Evolutionary conservation across 192 early-diverging fungal genomes (phyloP).

Genomic region (Rhizoclosmatium sp.): DNA sequence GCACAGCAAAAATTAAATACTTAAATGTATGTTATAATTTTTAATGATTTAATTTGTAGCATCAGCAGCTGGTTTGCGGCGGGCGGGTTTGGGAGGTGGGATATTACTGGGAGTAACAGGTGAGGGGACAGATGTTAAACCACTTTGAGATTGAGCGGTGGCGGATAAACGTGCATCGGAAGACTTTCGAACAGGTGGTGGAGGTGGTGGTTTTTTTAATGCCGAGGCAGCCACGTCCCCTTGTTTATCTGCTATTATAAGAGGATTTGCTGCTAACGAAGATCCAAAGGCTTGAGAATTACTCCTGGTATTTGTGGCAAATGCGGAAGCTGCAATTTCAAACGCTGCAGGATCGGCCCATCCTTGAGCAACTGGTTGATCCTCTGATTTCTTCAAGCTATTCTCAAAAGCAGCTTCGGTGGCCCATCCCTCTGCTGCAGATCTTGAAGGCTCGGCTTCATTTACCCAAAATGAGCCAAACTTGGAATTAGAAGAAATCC

Average conservation of each 20-base stretch:
- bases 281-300: not conserved
- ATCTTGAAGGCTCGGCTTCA: not conserved
- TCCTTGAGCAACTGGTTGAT: not conserved
- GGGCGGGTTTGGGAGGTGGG: no score
- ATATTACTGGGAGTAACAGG: no score
- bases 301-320: not conserved
- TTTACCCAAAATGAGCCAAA: conserved; percentile 1
- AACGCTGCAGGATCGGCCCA: conserved; percentile 7
- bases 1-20: no score
- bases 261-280: not conserved
- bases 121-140: no score
- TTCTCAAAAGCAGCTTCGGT: conserved; percentile 23
- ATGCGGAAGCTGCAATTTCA: not conserved
- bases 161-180: not conserved
- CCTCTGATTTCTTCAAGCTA: not conserved
- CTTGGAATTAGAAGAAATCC: not conserved
- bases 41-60: no score
- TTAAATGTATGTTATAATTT: no score
- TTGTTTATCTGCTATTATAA: conserved; percentile 13
- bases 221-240: not conserved
- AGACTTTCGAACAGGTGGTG: not conserved
- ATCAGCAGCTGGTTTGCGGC: no score
- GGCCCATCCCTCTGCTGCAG: conserved; percentile 8
- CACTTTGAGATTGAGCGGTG: not conserved
- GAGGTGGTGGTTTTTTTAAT: not conserved